A percentile compares a stretch with the other conserved stretches of the same genome.
Conservation (phyloP, 495 filamentous ascomycete species). For the Aspergillus sclerotioniger region DNA sequence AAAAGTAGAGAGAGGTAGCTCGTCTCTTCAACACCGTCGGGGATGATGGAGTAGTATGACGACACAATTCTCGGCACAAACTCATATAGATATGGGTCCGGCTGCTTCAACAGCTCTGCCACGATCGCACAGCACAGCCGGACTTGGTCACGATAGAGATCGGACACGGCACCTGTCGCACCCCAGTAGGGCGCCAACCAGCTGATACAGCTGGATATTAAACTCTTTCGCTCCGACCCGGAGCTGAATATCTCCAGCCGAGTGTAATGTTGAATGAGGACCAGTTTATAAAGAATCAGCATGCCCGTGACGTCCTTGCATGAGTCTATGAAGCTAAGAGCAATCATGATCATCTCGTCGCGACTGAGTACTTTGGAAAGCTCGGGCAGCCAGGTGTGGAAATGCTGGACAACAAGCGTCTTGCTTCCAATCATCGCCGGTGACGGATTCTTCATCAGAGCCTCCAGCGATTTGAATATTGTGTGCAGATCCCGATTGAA, state of each 20-base stretch:
- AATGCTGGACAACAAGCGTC: conserved; percentile 92
- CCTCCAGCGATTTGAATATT: conserved; percentile 87
- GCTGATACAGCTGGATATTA: conserved; percentile 77
- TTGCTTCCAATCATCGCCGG: conserved; percentile 89
- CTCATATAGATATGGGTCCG: conserved; percentile 76
- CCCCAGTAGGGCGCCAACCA: conserved; percentile 98
- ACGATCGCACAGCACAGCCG: conserved; percentile 89
- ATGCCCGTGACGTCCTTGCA: conserved; percentile 87
- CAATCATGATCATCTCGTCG: conserved; percentile 86
- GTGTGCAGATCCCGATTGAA: conserved; percentile 81
- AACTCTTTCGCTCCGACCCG: conserved; percentile 65
- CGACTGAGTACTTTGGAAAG: conserved; percentile 70
- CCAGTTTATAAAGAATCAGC: conserved; percentile 88
- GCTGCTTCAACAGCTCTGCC: conserved; percentile 72
- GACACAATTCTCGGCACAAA: conserved; percentile 89
- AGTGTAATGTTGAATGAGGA: conserved; percentile 87
- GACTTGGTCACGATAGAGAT: conserved; percentile 90
- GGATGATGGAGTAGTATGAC: conserved; percentile 77
- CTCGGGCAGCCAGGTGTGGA: conserved; percentile 94
- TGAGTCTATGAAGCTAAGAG: conserved; percentile 90
- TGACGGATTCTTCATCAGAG: conserved; percentile 80
- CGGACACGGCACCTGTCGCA: conserved; percentile 63
- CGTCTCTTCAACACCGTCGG: conserved; percentile 60
- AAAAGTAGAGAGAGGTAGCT: conserved; percentile 81
- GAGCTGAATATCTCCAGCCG: conserved; percentile 74